Conservation (phyloP, 2,329 filamentous ascomycete species). For the Arthrobotrys megalospora region DNA sequence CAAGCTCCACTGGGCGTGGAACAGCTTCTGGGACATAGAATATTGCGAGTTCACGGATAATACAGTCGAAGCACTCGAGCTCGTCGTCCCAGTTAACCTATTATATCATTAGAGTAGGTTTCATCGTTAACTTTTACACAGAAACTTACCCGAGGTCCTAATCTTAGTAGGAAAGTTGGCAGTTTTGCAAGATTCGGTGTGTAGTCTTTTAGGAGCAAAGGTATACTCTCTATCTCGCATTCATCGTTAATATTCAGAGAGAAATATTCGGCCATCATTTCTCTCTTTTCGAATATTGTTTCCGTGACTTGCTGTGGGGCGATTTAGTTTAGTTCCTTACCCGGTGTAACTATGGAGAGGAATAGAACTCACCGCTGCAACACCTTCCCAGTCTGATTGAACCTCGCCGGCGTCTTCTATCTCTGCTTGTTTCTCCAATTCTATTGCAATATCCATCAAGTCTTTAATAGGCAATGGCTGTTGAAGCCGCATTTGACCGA, state of each 20-base stretch:
- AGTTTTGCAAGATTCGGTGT: constrained; percentile 87
- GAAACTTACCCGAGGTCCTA: constrained; percentile 76
- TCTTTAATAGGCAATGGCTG: constrained; percentile 80
- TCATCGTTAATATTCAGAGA: constrained; percentile 83
- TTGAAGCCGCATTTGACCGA: constrained; percentile 84
- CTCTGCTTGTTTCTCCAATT: constrained; percentile 75
- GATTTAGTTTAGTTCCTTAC: constrained; percentile 6
- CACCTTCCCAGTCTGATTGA: constrained; percentile 75
- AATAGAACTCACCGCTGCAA: constrained; percentile 68
- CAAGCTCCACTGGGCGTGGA: constrained; percentile 70
- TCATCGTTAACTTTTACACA: not conserved
- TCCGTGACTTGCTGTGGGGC: constrained; percentile 47
- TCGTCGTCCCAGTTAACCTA: constrained; percentile 88
- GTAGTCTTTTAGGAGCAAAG: constrained; percentile 89
- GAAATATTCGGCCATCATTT: constrained; percentile 93
- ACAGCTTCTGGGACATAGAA: constrained; percentile 93
- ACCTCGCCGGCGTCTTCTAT: constrained; percentile 66
- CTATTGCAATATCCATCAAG: constrained; percentile 80
- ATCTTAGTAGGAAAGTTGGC: constrained; percentile 85
- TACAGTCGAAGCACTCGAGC: constrained; percentile 85
- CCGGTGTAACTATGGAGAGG: not conserved
- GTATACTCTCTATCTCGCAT: constrained; percentile 83
- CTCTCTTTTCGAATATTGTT: constrained; percentile 39
- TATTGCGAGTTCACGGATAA: constrained; percentile 86
- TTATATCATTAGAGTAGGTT: constrained; percentile 24